phyloP scores from a whole-genome alignment of 2,329 filamentous ascomycete species.

The Cladobotryum protrusum region DNA sequence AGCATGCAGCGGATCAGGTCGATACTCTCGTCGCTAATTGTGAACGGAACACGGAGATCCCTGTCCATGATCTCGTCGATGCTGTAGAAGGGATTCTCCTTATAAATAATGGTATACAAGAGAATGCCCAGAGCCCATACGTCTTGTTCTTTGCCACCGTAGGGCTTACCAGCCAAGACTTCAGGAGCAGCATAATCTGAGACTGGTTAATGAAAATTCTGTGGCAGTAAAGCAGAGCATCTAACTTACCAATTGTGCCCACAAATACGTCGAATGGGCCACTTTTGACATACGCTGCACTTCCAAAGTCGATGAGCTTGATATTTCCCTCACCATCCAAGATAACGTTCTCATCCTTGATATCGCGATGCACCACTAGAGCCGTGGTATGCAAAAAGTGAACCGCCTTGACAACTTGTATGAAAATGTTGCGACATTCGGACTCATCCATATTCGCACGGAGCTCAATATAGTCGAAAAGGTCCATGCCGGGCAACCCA shows the following conservation, averaged over 20 bases:
- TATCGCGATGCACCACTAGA: constrained; percentile 90
- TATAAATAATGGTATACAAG: constrained; percentile 98
- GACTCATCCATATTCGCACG: constrained; percentile 93
- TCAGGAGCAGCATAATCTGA: constrained; percentile 97
- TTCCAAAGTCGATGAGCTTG: constrained; percentile 97
- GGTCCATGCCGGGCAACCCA: constrained; percentile 91
- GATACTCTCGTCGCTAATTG: constrained; percentile 86
- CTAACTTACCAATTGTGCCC: constrained; percentile 79
- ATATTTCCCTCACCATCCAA: constrained; percentile 92
- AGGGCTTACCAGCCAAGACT: constrained; percentile 85
- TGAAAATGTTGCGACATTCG: constrained; percentile 91
- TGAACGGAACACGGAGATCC: constrained; percentile 82
- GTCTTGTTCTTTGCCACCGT: constrained; percentile 94
- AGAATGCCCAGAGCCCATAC: constrained; percentile 97
- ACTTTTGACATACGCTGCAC: constrained; percentile 95
- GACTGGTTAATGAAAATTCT: constrained; percentile 1
- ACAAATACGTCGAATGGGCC: constrained; percentile 99
- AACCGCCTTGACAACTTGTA: constrained; percentile 83
- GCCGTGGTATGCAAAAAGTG: constrained; percentile 89
- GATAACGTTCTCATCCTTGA: constrained; percentile 98
- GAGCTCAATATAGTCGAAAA: constrained; percentile 98
- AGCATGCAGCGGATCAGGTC: constrained; percentile 89
- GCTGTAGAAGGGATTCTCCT: constrained; percentile 98
- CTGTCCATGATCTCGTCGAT: constrained; percentile 99
- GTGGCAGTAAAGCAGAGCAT: background rate